Percentiles rank a stretch among this genome's conserved stretches.
phyloP scores from a whole-genome alignment of 176 grass and related monocot species.

The Rhynchospora pubera region DNA sequence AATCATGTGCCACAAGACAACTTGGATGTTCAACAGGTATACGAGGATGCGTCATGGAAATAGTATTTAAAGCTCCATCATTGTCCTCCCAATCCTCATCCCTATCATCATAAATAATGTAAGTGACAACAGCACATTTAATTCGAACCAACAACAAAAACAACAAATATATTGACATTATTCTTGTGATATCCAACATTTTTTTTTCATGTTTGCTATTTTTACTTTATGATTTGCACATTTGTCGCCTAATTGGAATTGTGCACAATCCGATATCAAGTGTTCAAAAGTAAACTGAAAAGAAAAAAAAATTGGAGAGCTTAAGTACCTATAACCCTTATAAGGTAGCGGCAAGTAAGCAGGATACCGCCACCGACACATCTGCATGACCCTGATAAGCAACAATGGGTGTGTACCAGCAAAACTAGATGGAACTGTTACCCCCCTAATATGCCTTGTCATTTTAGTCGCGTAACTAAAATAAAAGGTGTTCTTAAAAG shows the following conservation, averaged over 20 bases:
- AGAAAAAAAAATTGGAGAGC: background rate
- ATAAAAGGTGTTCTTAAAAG: conserved; percentile 63
- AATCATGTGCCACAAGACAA: conserved; percentile 25
- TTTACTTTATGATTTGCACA: background rate
- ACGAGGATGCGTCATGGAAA: conserved; percentile 77
- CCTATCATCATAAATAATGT: conserved; percentile 11
- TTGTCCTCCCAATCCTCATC: conserved; percentile 90
- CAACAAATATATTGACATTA: background rate
- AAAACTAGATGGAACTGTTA: conserved; percentile 40
- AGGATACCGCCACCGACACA: conserved; percentile 51
- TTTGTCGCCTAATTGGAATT: background rate
- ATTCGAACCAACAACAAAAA: background rate
- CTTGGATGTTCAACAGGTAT: conserved; percentile 62
- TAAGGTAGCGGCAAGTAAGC: conserved; percentile 24
- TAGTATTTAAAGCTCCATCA: conserved; percentile 75
- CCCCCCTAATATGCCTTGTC: conserved; percentile 22
- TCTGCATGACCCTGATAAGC: conserved; percentile 52
- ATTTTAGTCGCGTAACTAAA: conserved; percentile 67
- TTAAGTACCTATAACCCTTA: conserved; percentile 50
- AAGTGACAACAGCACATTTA: background rate
- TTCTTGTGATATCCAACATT: background rate
- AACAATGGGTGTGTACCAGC: conserved; percentile 48
- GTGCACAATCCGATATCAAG: background rate
- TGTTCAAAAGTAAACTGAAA: background rate
- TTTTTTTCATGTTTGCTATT: background rate